These are phyloP conservation scores for Albifimbria verrucaria DNA, from an alignment of 2,329 filamentous ascomycete species.

Conservation along the genomic window DNA sequence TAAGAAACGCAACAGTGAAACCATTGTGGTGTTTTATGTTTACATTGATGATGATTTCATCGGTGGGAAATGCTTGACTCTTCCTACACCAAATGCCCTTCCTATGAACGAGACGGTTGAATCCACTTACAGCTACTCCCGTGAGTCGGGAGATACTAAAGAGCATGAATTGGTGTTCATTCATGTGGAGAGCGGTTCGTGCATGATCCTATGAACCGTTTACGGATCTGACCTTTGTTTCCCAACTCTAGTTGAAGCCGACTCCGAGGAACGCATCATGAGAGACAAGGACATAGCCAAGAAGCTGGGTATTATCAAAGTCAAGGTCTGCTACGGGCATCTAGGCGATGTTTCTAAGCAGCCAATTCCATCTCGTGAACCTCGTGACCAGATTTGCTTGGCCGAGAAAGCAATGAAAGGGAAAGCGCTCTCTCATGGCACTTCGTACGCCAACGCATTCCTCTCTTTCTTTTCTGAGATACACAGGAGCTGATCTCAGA, in stretches of 20 bases:
- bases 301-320: conserved; percentile 14
- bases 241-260: conserved; percentile 1
- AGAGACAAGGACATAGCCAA: no score
- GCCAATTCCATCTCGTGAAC: neutral
- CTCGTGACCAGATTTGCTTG: neutral
- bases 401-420: conserved; percentile 24
- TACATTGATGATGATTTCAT: conserved; percentile 13
- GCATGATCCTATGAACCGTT: neutral
- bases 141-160: no score
- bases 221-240: no score
- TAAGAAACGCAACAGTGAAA: rapidly evolving
- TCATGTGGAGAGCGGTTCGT: conserved; percentile 8
- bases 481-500: no score
- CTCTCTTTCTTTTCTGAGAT: no score
- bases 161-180: conserved; percentile 11
- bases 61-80: rapidly evolving
- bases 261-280: no score
- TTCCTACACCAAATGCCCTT: neutral
- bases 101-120: no score
- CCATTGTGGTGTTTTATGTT: rapidly evolving
- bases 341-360: rapidly evolving
- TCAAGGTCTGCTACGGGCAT: neutral
- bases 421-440: conserved; percentile 18
- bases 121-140: no score
- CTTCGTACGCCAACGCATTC: conserved; percentile 7